Base-by-base conservation (phyloP, 345 rosid species). In the Populus davidiana region DNA sequence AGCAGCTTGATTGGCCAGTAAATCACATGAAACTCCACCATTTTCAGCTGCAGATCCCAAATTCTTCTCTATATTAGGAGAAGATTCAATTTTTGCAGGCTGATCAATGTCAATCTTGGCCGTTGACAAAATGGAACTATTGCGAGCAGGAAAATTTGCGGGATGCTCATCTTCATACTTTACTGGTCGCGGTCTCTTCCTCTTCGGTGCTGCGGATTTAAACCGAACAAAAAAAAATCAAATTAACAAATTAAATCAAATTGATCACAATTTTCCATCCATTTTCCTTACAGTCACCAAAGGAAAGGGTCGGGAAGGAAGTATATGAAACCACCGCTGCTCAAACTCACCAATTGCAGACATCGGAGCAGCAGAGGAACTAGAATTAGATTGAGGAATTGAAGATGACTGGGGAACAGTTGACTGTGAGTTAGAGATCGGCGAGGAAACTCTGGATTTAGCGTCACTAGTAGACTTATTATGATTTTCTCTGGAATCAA, bases 361-460 rank as follows among this genome's bases (percentile, higher is more conserved):
- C 71, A 91, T 75, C 41, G 85, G 85, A 29, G 89, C 52, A 66
- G 83, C 86, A 62, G 93, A 84, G 1, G 90, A 89, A 82, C 87
- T 82, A 36, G 94, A 88, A 91, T 91, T 92, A 50, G 87, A 69
- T 23, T 86, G 86, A 33, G 87, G 79, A 72, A 79, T 70, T n/a
- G 92, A 83, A 66, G 93, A 86, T 11, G 93, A 72, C 69, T 86
- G 98, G 75, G 87, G 87, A 56, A 75, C 67, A 9, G 82, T 59
- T 6, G 89, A 82, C 17, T 85, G 88, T 1, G 94, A 83, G 84
- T 86, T 87, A 6, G 97, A 90, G 89, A 89, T 86, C 85, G 98
- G 99, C 1, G 98, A 94, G 21, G 97, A 88, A n/a, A 90, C 94
- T 82, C 94, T 81, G 5, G 98, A 92, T 87, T 95, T 96, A 38